Evolutionary conservation across 331 rosid species (phyloP), one percentile per base, ranked within the genome.

Genomic region (Quercus phellos): DNA sequence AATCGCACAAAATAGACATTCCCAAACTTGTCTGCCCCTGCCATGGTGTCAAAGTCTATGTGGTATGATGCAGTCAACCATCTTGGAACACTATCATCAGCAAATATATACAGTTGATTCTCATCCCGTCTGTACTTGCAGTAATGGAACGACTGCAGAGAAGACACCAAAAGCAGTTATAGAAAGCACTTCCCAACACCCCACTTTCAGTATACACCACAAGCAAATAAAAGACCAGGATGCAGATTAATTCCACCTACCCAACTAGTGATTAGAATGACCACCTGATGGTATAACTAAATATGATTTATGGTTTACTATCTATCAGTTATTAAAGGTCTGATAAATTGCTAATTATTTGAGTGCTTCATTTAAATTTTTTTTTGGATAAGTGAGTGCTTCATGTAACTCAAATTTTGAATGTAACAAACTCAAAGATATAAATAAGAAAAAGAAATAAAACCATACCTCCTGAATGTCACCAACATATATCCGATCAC

Each of bases 21-120:
- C 75, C 99, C 97, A 64, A 94, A 94, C 93, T 94, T 94, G 84
- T 94, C 99, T 3, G 96, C 94, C 26, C 99, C 98, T 12, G 99
- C 99, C 98, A 94, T 92, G 74, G 99, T 94, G 84, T 94, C 97
- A 77, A 94, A 94, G 87, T 94, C 99, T 71, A 94, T 79, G 81
- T 94, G 99, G 84, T 88, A 91, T 6, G 99, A 89, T 74, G 98
- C 96, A 19, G 97, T 94, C 67, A 94, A 86, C 98, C 99, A 94
- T 84, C 99, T 89, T 67, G 99, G 99, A 79, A 94, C 98, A 3
- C 90, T 86, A 84, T 94, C 99, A 83, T 94, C 99, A 1, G 97
- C 93, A 77, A 94, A 94, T 83, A 94, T 92, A 80, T 94, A 92
- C 55, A 94, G 91, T 67, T 92, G 97, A 79, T 94, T 94, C 77